Evolutionary conservation across 192 early-diverging fungal genomes (phyloP).

Genomic region (Linnemannia zychae): DNA sequence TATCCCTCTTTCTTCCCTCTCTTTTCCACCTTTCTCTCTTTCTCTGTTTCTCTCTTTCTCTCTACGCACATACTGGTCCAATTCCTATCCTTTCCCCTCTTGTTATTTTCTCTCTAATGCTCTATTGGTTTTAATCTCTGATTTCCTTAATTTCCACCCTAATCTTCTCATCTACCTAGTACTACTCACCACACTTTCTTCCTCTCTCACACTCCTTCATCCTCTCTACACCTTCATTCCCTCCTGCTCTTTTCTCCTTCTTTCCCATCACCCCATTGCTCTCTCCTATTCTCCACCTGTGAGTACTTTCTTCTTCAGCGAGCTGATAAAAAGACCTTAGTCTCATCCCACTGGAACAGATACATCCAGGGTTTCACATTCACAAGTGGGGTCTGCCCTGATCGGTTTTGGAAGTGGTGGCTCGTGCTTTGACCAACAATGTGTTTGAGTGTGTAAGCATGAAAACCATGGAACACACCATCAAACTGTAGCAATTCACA

Average conservation of each 20-base stretch:
- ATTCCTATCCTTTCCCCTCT: neutral
- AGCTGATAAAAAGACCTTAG: neutral
- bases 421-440: neutral
- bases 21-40: neutral
- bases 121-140: neutral
- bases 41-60: neutral
- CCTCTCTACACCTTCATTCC: no score
- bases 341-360: neutral
- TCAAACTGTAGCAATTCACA: no score
- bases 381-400: neutral
- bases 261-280: no score
- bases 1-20: neutral
- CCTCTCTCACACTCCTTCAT: no score
- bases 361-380: neutral
- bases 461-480: neutral
- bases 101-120: neutral
- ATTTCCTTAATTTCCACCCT: no score
- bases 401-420: neutral
- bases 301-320: neutral
- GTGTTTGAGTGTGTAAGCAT: no score
- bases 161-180: no score
- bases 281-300: neutral
- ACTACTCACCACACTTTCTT: no score
- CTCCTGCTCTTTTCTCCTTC: neutral
- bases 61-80: neutral